Base-by-base conservation (phyloP, 805 yeast species). In the Kodamaea kakaduensis region DNA sequence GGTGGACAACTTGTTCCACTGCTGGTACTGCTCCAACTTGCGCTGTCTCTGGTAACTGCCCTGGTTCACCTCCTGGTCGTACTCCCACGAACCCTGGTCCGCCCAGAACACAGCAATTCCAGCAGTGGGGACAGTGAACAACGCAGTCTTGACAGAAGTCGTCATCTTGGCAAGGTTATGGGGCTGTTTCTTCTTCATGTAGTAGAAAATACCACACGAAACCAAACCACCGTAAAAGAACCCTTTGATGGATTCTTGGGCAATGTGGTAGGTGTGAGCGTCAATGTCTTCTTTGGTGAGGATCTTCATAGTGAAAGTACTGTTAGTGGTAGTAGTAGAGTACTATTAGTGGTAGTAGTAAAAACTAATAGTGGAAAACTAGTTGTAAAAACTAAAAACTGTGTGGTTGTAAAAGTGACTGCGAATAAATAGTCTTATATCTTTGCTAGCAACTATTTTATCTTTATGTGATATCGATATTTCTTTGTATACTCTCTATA, bases 11-110 rank as follows among this genome's bases (percentile, higher is more conserved):
- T 43, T 44, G 30, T 60, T 57, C 71, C 70, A 67, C 16, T 50
- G 40, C 36, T 53, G 41, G 48, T 44, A 61, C 43, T 65, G 67
- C 41, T 64, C 61, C 45, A 67, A 24, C 17, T 62, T 40, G 42
- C 51, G 45, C 18, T 42, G 37, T 37, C 60, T 54, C 31, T 48
- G 43, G 32, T 56, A 54, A 8, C 48, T 58, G 18, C 57, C 45
- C 17, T 36, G 34, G 48, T 66, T 59, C 62, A 63, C 52, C 31
- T 51, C 48, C 33, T 58, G 51, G 43, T 67, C 71, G 38, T 65
- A 67, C 38, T 64, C 71, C 41, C 64, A 56, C 15, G 70, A 64
- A 10, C 73, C 73, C 40, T 62, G 65, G 41, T 67, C 73, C 9
- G 71, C 71, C 51, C 50, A 67, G 38, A 67, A 64, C 0, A 69